These are phyloP conservation scores for Aspergillus fumigatiaffinis DNA, from an alignment of 2,329 filamentous ascomycete genomes.

Conservation along the genomic window DNA sequence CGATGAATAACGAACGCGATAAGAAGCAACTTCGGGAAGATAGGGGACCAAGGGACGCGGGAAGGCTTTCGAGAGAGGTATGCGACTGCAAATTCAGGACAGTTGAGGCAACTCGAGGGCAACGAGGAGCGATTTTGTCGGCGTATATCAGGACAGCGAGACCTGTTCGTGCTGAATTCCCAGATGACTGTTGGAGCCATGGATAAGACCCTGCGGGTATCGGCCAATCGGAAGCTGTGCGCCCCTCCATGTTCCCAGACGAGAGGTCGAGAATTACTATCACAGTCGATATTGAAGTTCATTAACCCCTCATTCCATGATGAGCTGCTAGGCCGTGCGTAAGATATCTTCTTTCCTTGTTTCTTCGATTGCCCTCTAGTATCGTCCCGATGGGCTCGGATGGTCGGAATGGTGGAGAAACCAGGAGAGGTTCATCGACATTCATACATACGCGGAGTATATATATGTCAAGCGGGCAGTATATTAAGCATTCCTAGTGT, in stretches of 20 bases:
- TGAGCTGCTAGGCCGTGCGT: neutral
- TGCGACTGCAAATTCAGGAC: slow-evolving; percentile 10
- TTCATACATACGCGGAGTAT: neutral
- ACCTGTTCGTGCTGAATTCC: slow-evolving; percentile 4
- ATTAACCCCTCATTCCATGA: slow-evolving; percentile 1
- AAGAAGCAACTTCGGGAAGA: slow-evolving; percentile 1
- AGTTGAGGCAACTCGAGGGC: neutral
- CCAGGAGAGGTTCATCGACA: no score
- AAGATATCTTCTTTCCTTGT: neutral
- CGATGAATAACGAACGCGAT: slow-evolving; percentile 10
- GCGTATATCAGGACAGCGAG: neutral
- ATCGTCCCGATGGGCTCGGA: neutral
- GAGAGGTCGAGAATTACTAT: slow-evolving; percentile 25
- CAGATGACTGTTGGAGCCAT: slow-evolving; percentile 10
- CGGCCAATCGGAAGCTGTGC: slow-evolving; percentile 32
- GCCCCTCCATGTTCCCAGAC: slow-evolving; percentile 36
- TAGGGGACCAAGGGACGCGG: neutral
- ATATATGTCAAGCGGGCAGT: neutral
- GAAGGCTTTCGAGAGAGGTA: slow-evolving; percentile 2
- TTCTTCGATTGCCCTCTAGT: neutral
- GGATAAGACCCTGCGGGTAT: slow-evolving; percentile 11
- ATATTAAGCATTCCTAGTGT: no score
- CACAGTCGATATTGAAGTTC: slow-evolving; percentile 9
- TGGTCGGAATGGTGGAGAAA: neutral
- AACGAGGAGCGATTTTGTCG: slow-evolving; percentile 1